Percentiles rank a stretch among this genome's conserved stretches.
These are phyloP conservation scores for Betula pendula DNA, from an alignment of 306 rosid species.

Conservation along the genomic window DNA sequence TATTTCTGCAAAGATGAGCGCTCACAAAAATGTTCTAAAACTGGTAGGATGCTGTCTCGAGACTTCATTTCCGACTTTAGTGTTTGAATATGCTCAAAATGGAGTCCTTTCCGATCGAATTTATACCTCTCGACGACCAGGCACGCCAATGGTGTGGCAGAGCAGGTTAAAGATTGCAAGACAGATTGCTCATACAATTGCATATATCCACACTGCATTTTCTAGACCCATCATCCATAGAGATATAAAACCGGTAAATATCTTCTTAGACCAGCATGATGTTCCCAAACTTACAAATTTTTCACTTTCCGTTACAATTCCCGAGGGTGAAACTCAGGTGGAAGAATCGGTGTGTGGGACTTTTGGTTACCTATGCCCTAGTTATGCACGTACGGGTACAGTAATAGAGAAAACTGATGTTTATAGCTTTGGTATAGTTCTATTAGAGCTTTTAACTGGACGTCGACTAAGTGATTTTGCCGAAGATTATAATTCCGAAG, in stretches of 20 bases:
- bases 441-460: not conserved
- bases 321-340: not conserved
- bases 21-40: no score
- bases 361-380: no score
- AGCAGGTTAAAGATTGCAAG: not conserved
- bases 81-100: not conserved
- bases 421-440: constrained; percentile 2
- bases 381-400: not conserved
- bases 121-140: not conserved
- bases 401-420: not conserved
- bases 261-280: constrained; percentile 15
- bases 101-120: not conserved
- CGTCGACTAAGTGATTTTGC: no score
- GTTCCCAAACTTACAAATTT: constrained; percentile 8
- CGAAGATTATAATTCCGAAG: no score
- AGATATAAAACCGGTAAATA: not conserved
- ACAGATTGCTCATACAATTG: not conserved
- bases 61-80: no score
- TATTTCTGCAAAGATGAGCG: no score
- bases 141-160: not conserved
- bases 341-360: no score
- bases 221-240: constrained; percentile 11
- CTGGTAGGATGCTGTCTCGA: no score
- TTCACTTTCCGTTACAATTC: constrained; percentile 16
- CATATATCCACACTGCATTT: not conserved